Evolutionary conservation across 306 rosid genomes (phyloP).

Genomic region (Glycine soja): DNA sequence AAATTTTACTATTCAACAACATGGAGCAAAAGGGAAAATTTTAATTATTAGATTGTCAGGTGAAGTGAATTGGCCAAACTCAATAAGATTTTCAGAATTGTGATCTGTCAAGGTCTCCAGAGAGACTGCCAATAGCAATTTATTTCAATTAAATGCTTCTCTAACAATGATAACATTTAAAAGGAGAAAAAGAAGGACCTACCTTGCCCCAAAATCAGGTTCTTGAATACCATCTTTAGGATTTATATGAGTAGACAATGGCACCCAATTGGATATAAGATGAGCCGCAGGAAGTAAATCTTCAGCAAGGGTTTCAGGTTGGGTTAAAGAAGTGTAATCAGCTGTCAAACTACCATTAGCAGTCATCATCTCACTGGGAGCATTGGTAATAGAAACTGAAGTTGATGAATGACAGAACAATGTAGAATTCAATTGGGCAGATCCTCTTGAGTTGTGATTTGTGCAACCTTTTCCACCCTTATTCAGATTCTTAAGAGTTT

Average conservation of each 20-base stretch:
- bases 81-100: slow-evolving; percentile 28
- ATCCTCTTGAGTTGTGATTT: slow-evolving; percentile 51
- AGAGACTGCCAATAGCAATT: slow-evolving; percentile 9
- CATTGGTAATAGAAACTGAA: slow-evolving; percentile 50
- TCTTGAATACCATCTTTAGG: slow-evolving; percentile 63
- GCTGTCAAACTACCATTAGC: slow-evolving; percentile 49
- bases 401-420: slow-evolving; percentile 49
- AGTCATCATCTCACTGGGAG: slow-evolving; percentile 48
- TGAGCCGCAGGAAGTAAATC: slow-evolving; percentile 66
- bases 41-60: slow-evolving; percentile 26
- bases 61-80: slow-evolving; percentile 28
- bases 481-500: slow-evolving; percentile 60
- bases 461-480: slow-evolving; percentile 51
- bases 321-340: slow-evolving; percentile 49
- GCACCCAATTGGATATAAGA: slow-evolving; percentile 91
- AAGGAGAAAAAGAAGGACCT: slow-evolving; percentile 46
- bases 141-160: slow-evolving; percentile 28
- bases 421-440: slow-evolving; percentile 52
- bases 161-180: slow-evolving; percentile 43
- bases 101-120: slow-evolving; percentile 4
- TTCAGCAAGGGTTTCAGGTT: slow-evolving; percentile 57
- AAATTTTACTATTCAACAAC: slow-evolving; percentile 25
- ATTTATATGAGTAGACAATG: slow-evolving; percentile 50
- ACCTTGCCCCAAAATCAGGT: slow-evolving; percentile 95
- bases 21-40: slow-evolving; percentile 4